These are phyloP conservation scores for Venturia carpophila DNA, from an alignment of 2,329 filamentous ascomycete species.

Conservation along the genomic window DNA sequence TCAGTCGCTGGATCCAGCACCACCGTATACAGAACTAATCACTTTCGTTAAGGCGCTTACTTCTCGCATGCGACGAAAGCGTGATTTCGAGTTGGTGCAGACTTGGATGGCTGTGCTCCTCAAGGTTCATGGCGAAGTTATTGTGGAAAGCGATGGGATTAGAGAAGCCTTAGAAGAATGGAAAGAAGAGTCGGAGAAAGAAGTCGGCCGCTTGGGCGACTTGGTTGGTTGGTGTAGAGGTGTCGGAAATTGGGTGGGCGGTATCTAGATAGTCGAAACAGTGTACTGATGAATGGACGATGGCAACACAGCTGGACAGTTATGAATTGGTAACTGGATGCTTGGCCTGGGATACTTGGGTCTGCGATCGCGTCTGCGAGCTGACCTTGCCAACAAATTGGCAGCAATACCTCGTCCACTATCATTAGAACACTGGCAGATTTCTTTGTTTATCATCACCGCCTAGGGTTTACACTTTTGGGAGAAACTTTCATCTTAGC, in stretches of 20 bases:
- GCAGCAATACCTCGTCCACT: too few relatives aligned
- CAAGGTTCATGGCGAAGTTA: slow-evolving; percentile 60
- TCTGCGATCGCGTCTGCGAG: not conserved
- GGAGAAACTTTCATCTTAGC: too few relatives aligned
- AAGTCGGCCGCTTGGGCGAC: slow-evolving; percentile 14
- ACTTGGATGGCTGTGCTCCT: slow-evolving; percentile 97
- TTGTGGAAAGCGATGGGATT: slow-evolving; percentile 17
- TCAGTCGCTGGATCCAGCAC: slow-evolving; percentile 57
- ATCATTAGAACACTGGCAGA: too few relatives aligned
- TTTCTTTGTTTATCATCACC: too few relatives aligned
- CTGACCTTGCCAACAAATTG: not conserved
- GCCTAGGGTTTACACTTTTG: too few relatives aligned
- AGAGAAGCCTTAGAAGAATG: slow-evolving; percentile 14
- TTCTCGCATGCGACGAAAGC: slow-evolving; percentile 55
- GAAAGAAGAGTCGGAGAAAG: slow-evolving; percentile 8
- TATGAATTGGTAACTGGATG: not conserved
- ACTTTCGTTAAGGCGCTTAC: slow-evolving; percentile 79
- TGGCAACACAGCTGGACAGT: not conserved
- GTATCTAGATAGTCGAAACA: slow-evolving; percentile 6
- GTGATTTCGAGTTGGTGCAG: slow-evolving; percentile 89
- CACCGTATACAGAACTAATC: slow-evolving; percentile 59
- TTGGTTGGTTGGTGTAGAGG: slow-evolving; percentile 15
- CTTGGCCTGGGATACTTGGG: not conserved
- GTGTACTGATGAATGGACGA: not conserved
- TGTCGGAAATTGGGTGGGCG: slow-evolving; percentile 17